phyloP scores from a whole-genome alignment of 129 eudicot species.

The Chrysanthemum makinoi region DNA sequence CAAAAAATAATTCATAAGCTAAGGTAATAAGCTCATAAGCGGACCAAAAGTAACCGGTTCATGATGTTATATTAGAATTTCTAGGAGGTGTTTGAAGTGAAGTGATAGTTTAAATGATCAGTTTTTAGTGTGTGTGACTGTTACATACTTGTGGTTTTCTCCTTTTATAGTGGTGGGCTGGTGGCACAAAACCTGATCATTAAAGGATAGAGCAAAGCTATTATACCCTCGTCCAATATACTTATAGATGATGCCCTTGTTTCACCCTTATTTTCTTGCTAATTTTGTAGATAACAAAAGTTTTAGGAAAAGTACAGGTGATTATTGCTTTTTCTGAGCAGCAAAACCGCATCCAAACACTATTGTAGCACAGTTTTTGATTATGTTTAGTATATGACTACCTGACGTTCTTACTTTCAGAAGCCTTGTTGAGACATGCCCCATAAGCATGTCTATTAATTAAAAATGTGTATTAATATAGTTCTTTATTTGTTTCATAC shows the following conservation, averaged over 20 bases:
- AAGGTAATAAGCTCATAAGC: too few relatives aligned
- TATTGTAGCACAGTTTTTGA: not conserved
- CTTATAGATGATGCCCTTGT: too few relatives aligned
- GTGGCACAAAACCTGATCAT: not conserved
- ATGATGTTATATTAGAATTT: not conserved
- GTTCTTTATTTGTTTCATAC: conserved; percentile 19
- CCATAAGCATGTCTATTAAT: not conserved
- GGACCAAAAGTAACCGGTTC: too few relatives aligned
- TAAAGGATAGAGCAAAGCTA: not conserved
- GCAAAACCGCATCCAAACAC: not conserved
- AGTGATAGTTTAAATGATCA: not conserved
- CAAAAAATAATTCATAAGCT: too few relatives aligned
- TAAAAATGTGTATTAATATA: not conserved
- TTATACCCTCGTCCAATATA: too few relatives aligned
- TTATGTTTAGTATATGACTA: too few relatives aligned
- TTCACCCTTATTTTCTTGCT: not conserved
- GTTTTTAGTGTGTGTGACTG: not conserved
- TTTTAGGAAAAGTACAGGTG: not conserved
- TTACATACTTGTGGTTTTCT: not conserved
- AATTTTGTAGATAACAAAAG: not conserved
- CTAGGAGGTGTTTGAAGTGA: not conserved
- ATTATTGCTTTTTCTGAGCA: not conserved
- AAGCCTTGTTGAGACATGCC: not conserved
- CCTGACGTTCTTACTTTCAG: too few relatives aligned
- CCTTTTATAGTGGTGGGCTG: not conserved